Evolutionary conservation across 1,139 yeast species (phyloP).

Genomic region (Saccharomyces hybrid): DNA sequence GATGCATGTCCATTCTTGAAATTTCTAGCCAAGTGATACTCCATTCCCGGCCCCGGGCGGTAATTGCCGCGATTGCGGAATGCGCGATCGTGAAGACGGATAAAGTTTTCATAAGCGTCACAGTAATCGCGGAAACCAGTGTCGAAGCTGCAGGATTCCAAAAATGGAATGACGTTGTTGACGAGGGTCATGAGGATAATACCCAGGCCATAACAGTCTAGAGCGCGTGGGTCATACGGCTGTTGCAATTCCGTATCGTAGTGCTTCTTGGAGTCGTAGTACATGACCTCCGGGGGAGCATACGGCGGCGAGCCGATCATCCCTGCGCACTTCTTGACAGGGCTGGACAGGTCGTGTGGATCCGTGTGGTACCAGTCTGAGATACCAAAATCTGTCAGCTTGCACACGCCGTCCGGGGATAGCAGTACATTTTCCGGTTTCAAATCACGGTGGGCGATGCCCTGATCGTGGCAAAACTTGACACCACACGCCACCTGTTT

Average conservation of each 20-base stretch:
- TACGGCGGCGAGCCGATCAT: constrained; percentile 77
- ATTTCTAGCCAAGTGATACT: constrained; percentile 55
- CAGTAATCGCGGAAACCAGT: constrained; percentile 50
- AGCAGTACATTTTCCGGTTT: constrained; percentile 88
- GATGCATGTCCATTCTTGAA: constrained; percentile 55
- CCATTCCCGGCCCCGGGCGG: constrained; percentile 55
- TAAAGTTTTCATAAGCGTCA: constrained; percentile 44
- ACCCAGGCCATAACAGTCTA: constrained; percentile 72
- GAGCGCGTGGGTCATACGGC: constrained; percentile 56
- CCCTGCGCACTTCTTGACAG: constrained; percentile 37
- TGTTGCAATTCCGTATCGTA: constrained; percentile 24
- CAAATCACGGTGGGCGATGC: constrained; percentile 84
- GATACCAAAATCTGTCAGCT: constrained; percentile 72
- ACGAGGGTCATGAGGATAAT: constrained; percentile 52
- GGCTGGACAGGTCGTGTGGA: constrained; percentile 45
- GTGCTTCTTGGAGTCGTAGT: constrained; percentile 34
- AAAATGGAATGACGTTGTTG: constrained; percentile 55
- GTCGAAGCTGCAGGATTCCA: constrained; percentile 43
- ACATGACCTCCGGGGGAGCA: constrained; percentile 69
- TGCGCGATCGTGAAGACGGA: constrained; percentile 40
- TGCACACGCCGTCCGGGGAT: constrained; percentile 48
- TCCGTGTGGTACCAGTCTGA: constrained; percentile 54
- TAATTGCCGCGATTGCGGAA: constrained; percentile 43
- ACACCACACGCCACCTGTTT: constrained; percentile 48
- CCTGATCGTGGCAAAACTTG: constrained; percentile 64